Evolutionary conservation across 2,329 filamentous ascomycete species (phyloP), one percentile per base, ranked within the genome.

Genomic region (Fusarium sp.): DNA sequence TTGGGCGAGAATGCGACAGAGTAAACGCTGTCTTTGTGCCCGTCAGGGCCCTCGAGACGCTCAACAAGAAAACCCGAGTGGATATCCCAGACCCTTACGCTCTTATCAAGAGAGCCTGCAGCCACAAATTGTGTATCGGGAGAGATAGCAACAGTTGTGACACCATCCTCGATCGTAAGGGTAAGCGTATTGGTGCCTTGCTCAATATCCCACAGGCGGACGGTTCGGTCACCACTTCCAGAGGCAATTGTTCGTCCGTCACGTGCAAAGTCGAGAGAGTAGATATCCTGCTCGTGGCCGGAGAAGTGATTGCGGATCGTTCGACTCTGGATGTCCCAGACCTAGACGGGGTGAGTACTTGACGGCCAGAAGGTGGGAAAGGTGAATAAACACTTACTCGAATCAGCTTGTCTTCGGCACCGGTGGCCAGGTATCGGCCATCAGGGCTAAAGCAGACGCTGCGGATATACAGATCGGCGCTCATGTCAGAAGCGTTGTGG

Each of bases 401-500:
- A 78, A 99, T 98, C 76, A 97, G 89, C 85, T 98, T 98, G 82
- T 99, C 96, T 80, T 99, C 96, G 2, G 96, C 96, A 78, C 96
- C 96, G 15, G 96, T 99, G 6, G 96, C 96, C 36, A 99, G 88
- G 75, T 94, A 97, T 77, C 92, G 92, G 66, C 96, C 95, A 79
- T 98, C 95, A 12, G 96, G 96, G 78, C 95, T 98, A 87, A 99
- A 99, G 86, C 96, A 99, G 58, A 99, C 96, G 76, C 95, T 98
- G 75, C 96, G 88, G 75, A 99, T 99, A 81, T 98, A 99, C 34
- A 99, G 86, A 82, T 99, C 96, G 30, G 95, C 95, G 58, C 93
- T 91, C 74, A 95, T 91, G 72, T 97, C 94, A 10, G 76, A 73
- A 47, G 94, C 93, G 47, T 88, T 92, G 74, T 95, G 92, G 75